A percentile compares a stretch with the other conserved stretches of the same genome.
Evolutionary conservation across 371 early-diverging fungal species (phyloP).

Genomic region (Lichtheimia ramosa): DNA sequence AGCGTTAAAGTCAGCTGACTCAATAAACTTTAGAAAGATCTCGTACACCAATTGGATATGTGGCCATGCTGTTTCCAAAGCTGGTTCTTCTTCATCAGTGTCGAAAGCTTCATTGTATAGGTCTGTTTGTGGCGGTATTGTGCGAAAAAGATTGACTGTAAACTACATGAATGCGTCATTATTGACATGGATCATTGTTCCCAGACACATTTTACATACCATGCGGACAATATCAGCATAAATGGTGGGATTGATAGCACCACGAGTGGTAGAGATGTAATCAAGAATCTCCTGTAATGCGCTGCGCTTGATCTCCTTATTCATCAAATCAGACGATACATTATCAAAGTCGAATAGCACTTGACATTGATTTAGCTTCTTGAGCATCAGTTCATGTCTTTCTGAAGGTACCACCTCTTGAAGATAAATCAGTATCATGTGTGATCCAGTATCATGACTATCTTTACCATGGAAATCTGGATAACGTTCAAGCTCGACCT

Average conservation of each 20-base stretch:
- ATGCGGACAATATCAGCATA: constrained; percentile 90
- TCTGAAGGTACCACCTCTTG: constrained; percentile 71
- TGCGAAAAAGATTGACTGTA: constrained; percentile 88
- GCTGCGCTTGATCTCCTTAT: constrained; percentile 93
- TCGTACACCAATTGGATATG: constrained; percentile 97
- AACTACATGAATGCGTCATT: constrained; percentile 53
- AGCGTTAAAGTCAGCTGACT: constrained; percentile 94
- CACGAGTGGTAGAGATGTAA: constrained; percentile 83
- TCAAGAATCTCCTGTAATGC: constrained; percentile 90
- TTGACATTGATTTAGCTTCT: constrained; percentile 87
- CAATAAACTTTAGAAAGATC: constrained; percentile 94
- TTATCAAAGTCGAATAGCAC: constrained; percentile 94
- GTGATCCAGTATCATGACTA: background rate
- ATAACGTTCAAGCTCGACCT: constrained; percentile 77
- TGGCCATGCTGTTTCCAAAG: constrained; percentile 96
- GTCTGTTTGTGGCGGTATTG: constrained; percentile 91
- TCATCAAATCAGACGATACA: constrained; percentile 81
- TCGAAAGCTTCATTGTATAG: constrained; percentile 93
- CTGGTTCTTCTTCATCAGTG: constrained; percentile 97
- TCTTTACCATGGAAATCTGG: constrained; percentile 72
- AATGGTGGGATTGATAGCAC: constrained; percentile 79
- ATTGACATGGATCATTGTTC: too few species aligned
- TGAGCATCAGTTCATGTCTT: constrained; percentile 76
- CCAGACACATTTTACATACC: constrained; percentile 51
- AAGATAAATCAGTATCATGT: background rate